Evolutionary conservation across 345 rosid species (phyloP).

Genomic region (Acer negundo): DNA sequence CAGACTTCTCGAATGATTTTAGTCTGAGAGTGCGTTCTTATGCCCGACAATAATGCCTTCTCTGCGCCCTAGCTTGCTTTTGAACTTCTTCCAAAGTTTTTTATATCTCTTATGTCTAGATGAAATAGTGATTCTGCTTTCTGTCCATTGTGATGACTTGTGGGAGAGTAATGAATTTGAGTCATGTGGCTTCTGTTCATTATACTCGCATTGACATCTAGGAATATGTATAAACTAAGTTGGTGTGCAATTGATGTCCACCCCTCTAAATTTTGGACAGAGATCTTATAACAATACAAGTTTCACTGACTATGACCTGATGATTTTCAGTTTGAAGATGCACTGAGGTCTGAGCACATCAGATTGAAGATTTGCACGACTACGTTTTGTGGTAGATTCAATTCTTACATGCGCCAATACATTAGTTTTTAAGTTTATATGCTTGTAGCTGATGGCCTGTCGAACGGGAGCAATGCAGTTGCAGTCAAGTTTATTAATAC

Average conservation of each 20-base stretch:
- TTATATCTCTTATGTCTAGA: neutral
- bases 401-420: neutral
- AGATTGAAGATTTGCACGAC: constrained; percentile 9
- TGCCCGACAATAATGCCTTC: neutral
- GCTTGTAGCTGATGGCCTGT: constrained; percentile 54
- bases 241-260: neutral
- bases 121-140: neutral
- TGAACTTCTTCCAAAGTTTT: neutral
- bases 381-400: neutral
- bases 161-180: neutral
- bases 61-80: neutral
- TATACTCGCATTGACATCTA: neutral
- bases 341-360: constrained; percentile 4
- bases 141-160: neutral
- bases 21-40: neutral
- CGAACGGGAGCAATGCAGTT: constrained; percentile 37
- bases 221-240: neutral
- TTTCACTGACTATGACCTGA: neutral
- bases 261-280: neutral
- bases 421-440: constrained; percentile 12
- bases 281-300: neutral
- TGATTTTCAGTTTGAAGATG: neutral
- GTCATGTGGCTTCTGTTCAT: neutral
- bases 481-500: constrained; percentile 31
- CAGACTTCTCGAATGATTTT: too few species aligned